Evolutionary conservation across 164 flowering plant genomes (phyloP).

Genomic region (Litsea cubeba): DNA sequence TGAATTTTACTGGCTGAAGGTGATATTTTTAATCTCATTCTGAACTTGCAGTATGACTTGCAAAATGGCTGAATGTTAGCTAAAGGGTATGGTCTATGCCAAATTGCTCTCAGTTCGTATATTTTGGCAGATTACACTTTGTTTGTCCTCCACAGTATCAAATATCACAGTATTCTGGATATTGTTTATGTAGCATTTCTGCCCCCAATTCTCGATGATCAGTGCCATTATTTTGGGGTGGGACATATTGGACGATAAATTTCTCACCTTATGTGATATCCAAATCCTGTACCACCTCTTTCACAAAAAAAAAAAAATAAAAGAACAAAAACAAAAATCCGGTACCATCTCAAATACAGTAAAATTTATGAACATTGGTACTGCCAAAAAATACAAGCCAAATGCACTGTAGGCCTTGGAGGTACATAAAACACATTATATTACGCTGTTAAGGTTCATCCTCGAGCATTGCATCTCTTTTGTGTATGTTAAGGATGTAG

Average conservation of each 20-base stretch:
- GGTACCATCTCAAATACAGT: not conserved
- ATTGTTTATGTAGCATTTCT: too few relatives aligned
- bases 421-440: not conserved
- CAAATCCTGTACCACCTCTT: too few relatives aligned
- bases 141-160: too few relatives aligned
- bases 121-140: not conserved
- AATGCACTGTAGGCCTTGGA: too few relatives aligned
- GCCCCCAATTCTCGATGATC: too few relatives aligned
- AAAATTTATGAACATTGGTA: too few relatives aligned
- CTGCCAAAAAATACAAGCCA: not conserved
- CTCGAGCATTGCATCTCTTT: not conserved
- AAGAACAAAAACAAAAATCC: too few relatives aligned
- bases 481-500: not conserved
- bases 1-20: constrained; percentile 85
- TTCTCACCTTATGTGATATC: too few relatives aligned
- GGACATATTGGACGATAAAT: too few relatives aligned
- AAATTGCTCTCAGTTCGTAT: not conserved
- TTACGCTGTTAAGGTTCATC: not conserved
- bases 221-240: too few relatives aligned
- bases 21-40: not conserved
- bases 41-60: constrained; percentile 1
- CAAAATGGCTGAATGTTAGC: not conserved
- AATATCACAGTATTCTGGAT: too few relatives aligned
- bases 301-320: too few relatives aligned
- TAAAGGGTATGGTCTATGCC: not conserved